Evolutionary conservation across 352 stramenopile genomes (phyloP).

Genomic region (Phytopythium chamaehyphon): DNA sequence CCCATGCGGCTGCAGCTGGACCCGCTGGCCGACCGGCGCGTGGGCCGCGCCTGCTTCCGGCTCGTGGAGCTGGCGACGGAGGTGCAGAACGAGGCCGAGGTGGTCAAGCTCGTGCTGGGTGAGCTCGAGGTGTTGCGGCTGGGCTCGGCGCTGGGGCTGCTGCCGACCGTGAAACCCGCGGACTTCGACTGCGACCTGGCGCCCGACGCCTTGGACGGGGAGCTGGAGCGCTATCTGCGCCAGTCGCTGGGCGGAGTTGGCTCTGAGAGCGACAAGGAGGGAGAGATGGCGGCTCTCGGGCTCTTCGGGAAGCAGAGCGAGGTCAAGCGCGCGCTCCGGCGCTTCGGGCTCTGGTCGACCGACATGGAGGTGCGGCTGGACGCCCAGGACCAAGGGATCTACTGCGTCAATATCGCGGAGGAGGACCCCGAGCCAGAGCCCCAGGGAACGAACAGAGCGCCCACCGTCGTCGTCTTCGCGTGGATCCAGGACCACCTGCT

Average conservation of each 20-base stretch:
- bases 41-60: slow-evolving; percentile 31
- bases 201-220: slow-evolving; percentile 54
- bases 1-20: too few relatives aligned
- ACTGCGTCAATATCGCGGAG: slow-evolving; percentile 16
- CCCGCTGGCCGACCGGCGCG: too few relatives aligned
- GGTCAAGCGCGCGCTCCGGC: slow-evolving; percentile 36
- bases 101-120: slow-evolving; percentile 63
- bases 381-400: slow-evolving; percentile 51
- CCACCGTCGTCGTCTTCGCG: not conserved
- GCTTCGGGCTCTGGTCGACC: slow-evolving; percentile 35
- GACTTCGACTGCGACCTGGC: slow-evolving; percentile 58
- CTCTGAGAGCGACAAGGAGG: slow-evolving; percentile 1
- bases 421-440: not conserved
- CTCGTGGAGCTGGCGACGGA: slow-evolving; percentile 45
- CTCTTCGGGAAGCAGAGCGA: slow-evolving; percentile 62
- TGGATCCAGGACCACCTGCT: slow-evolving; percentile 19
- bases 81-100: slow-evolving; percentile 61
- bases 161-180: slow-evolving; percentile 37
- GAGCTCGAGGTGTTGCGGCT: slow-evolving; percentile 70
- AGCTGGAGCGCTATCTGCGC: slow-evolving; percentile 59
- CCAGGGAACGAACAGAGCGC: too few relatives aligned
- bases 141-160: slow-evolving; percentile 45
- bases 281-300: slow-evolving; percentile 31
- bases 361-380: slow-evolving; percentile 34
- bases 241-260: slow-evolving; percentile 36